These are phyloP conservation scores for Arachis stenosperma DNA, from an alignment of 306 rosid genomes.

Conservation along the genomic window DNA sequence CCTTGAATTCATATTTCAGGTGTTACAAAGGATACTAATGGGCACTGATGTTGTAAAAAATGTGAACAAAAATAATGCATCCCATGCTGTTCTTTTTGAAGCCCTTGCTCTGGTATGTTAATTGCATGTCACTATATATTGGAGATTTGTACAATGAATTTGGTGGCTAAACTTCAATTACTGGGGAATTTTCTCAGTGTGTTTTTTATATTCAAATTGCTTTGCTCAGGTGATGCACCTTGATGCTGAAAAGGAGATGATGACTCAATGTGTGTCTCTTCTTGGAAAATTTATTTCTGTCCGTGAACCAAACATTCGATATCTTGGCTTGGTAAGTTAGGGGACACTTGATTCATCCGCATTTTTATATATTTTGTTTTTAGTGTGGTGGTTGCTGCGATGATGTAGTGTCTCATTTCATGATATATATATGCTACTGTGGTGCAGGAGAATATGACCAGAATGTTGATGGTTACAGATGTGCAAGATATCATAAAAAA, in stretches of 20 bases:
- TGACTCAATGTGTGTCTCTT: conserved; percentile 99
- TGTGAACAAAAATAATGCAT: conserved; percentile 98
- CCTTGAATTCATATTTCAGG: conserved; percentile 64
- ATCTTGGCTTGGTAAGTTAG: conserved; percentile 91
- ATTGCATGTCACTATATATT: conserved; percentile 1
- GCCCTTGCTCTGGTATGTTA: conserved; percentile 96
- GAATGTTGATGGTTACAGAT: conserved; percentile 98
- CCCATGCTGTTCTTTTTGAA: conserved; percentile 99
- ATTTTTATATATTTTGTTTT: conserved; percentile 18
- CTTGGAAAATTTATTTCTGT: conserved; percentile 99
- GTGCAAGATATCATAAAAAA: conserved; percentile 98
- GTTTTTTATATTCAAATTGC: conserved; percentile 37
- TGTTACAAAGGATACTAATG: conserved; percentile 96
- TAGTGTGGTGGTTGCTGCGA: conserved; percentile 1
- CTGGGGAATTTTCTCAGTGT: conserved; percentile 8
- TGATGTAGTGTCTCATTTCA: conserved; percentile 33
- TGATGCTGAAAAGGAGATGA: conserved; percentile 99
- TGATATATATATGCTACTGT: conserved; percentile 38
- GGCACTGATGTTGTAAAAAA: conserved; percentile 99
- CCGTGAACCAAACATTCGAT: conserved; percentile 98
- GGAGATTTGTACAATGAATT: background rate
- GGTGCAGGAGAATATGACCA: conserved; percentile 96
- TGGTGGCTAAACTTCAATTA: conserved; percentile 18
- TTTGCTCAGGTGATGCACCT: conserved; percentile 95
- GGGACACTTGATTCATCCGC: conserved; percentile 9